phyloP scores from a whole-genome alignment of 2,329 filamentous ascomycete genomes.

The Pyrenochaeta sp. region DNA sequence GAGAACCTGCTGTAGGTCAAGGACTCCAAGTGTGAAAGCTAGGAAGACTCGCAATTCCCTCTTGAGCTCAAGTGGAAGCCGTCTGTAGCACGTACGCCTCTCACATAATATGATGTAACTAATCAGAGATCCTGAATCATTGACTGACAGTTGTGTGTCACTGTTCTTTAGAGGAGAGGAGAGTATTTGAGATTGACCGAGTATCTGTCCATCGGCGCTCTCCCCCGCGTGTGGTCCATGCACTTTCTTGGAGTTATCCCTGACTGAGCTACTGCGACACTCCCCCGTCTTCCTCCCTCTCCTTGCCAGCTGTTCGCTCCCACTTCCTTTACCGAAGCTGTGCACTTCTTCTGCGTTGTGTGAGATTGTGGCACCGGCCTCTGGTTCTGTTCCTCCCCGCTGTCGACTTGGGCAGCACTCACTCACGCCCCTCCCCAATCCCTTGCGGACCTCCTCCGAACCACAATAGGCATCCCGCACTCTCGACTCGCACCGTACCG shows the following conservation, averaged over 20 bases:
- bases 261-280: conserved; percentile 38
- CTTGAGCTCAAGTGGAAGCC: not conserved
- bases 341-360: conserved; percentile 24
- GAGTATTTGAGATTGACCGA: not conserved
- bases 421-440: conserved; percentile 15
- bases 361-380: conserved; percentile 21
- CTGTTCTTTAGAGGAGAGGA: not conserved
- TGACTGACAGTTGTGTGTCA: not conserved
- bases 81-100: not conserved
- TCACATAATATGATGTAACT: not conserved
- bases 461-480: conserved; percentile 15
- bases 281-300: conserved; percentile 20
- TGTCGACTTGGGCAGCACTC: conserved; percentile 20
- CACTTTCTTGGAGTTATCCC: conserved; percentile 29
- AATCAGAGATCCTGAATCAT: not conserved
- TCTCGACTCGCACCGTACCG: conserved; percentile 12
- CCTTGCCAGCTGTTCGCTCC: conserved; percentile 21
- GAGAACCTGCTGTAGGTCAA: too few species aligned
- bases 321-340: conserved; percentile 24
- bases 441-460: conserved; percentile 21
- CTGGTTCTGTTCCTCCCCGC: conserved; percentile 18
- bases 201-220: conserved; percentile 1
- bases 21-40: not conserved
- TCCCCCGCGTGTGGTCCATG: conserved; percentile 7
- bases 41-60: not conserved